Percentiles rank a stretch among this genome's conserved stretches.
phyloP scores from a whole-genome alignment of 2,329 filamentous ascomycete genomes.

The Thielaviopsis ethacetica region DNA sequence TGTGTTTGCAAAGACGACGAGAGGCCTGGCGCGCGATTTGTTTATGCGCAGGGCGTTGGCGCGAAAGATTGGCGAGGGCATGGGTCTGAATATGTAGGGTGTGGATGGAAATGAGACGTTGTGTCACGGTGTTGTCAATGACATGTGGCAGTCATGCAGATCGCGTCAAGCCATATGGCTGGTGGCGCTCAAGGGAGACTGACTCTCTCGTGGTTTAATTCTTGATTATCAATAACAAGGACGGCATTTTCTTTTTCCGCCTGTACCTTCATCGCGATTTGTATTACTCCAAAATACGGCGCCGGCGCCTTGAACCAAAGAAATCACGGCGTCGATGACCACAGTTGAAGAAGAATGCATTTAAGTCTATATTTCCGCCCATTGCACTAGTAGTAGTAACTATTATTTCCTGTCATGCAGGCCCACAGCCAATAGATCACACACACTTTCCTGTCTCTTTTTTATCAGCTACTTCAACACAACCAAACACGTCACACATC shows the following conservation, averaged over 20 bases:
- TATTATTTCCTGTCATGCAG: neutral
- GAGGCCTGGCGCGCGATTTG: conserved; percentile 60
- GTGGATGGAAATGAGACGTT: neutral
- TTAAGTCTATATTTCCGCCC: neutral
- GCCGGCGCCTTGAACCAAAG: neutral
- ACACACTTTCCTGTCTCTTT: neutral
- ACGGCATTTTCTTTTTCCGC: too few species aligned
- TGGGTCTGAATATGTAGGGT: conserved; percentile 38
- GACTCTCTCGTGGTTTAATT: too few species aligned
- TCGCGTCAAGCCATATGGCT: neutral
- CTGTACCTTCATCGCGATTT: neutral
- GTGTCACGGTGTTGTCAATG: neutral
- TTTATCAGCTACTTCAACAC: neutral
- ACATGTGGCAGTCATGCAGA: neutral
- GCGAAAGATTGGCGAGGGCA: conserved; percentile 59
- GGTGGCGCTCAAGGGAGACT: too few species aligned
- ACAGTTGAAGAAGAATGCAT: neutral
- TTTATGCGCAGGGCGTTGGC: conserved; percentile 71
- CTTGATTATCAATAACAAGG: too few species aligned
- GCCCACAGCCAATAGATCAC: neutral
- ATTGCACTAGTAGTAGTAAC: neutral
- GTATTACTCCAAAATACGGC: neutral
- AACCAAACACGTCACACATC: neutral
- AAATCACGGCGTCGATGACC: neutral
- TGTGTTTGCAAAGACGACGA: conserved; percentile 65